phyloP scores from a whole-genome alignment of 2,329 filamentous ascomycete genomes.

The Fusarium sp. region DNA sequence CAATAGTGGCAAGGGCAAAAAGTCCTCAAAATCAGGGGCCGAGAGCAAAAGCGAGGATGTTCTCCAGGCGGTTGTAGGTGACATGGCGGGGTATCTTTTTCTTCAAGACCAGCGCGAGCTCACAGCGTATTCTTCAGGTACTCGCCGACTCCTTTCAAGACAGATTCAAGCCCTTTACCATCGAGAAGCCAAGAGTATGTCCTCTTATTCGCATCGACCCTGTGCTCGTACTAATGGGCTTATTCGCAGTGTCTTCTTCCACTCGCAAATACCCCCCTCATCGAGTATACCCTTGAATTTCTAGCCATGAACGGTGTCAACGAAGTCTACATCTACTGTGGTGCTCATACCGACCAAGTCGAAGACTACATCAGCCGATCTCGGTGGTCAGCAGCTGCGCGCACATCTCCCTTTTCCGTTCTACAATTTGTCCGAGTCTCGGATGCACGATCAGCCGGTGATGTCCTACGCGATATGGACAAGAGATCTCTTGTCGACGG shows the following conservation, averaged over 20 bases:
- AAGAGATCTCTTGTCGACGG: conserved; percentile 84
- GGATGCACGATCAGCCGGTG: conserved; percentile 86
- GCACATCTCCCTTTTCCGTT: conserved; percentile 73
- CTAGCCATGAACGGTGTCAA: conserved; percentile 95
- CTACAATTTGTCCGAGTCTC: conserved; percentile 86
- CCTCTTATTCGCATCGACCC: neutral
- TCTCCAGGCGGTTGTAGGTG: conserved; percentile 65
- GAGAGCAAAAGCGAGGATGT: conserved; percentile 67
- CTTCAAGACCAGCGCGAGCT: conserved; percentile 29
- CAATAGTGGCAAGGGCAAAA: conserved; percentile 61
- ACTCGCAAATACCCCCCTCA: conserved; percentile 90
- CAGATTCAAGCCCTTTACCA: conserved; percentile 86
- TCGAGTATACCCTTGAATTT: conserved; percentile 98
- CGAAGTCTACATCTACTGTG: conserved; percentile 92
- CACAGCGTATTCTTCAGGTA: conserved; percentile 62
- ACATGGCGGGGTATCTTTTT: conserved; percentile 41
- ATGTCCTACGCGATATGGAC: conserved; percentile 94
- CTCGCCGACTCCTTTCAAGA: conserved; percentile 96
- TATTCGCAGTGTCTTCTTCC: conserved; percentile 83
- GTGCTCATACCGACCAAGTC: conserved; percentile 85
- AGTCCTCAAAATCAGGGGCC: conserved; percentile 58
- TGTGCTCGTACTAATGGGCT: conserved; percentile 28
- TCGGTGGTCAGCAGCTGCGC: conserved; percentile 69
- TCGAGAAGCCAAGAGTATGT: conserved; percentile 85
- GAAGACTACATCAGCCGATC: conserved; percentile 87